Conservation (phyloP, 768 basidiomycete species). For the Russula earlei region DNA sequence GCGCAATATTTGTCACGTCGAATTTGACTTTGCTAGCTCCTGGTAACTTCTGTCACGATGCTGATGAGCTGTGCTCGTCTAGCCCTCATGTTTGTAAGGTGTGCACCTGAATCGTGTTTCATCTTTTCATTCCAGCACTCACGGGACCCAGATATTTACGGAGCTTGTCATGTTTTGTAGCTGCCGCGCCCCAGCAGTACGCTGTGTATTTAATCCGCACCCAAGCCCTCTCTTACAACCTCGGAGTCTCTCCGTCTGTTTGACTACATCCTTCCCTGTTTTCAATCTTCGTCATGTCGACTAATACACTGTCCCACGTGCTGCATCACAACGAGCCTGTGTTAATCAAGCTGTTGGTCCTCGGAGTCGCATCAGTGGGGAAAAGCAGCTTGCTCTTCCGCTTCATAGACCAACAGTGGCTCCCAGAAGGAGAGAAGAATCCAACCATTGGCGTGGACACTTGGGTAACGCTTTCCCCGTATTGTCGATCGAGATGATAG, state of each 20-base stretch:
- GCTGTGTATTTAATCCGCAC: background rate
- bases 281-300: background rate
- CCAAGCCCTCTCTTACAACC: background rate
- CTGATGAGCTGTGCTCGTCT: no score
- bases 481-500: background rate
- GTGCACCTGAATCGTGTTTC: background rate
- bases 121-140: background rate
- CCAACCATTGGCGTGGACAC: constrained; percentile 85
- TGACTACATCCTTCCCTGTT: background rate
- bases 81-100: no score
- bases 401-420: constrained; percentile 92
- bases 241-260: background rate
- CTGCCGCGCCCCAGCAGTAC: background rate
- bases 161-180: background rate
- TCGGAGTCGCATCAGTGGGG: constrained; percentile 83
- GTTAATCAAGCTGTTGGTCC: constrained; percentile 73
- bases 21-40: no score
- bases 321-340: constrained; percentile 32
- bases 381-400: constrained; percentile 85
- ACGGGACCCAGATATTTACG: no score
- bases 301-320: background rate
- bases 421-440: constrained; percentile 78
- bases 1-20: no score
- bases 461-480: constrained; percentile 34
- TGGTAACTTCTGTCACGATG: no score